Percentiles rank a stretch among this genome's conserved stretches.
Conservation (phyloP, 805 yeast species). For the Ogataea pignaliae region DNA sequence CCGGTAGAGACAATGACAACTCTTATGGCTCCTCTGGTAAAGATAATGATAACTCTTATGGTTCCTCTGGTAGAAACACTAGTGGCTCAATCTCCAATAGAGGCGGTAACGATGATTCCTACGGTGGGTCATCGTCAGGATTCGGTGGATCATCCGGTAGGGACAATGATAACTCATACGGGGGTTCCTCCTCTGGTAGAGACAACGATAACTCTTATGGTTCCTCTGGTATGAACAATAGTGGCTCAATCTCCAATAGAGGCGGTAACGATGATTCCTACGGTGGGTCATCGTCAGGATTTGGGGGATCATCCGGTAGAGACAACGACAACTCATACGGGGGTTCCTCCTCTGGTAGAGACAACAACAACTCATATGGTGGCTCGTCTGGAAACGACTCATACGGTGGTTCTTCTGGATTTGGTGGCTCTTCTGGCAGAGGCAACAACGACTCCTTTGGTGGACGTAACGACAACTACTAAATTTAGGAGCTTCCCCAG, state of each 20-base stretch:
- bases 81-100: constrained; percentile 23
- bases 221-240: constrained; percentile 11
- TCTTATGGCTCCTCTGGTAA: constrained; percentile 24
- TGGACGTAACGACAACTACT: constrained; percentile 21
- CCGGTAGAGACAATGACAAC: constrained; percentile 9
- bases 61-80: constrained; percentile 12
- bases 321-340: constrained; percentile 31
- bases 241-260: constrained; percentile 19
- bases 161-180: constrained; percentile 30
- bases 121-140: constrained; percentile 4
- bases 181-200: constrained; percentile 16
- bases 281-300: constrained; percentile 20
- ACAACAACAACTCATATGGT: constrained; percentile 27
- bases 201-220: constrained; percentile 28
- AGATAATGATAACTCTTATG: constrained; percentile 26
- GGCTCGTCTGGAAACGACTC: constrained; percentile 22
- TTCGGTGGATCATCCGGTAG: constrained; percentile 28
- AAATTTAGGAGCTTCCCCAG: no score
- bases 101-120: constrained; percentile 16
- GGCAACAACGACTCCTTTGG: constrained; percentile 27
- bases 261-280: constrained; percentile 22
- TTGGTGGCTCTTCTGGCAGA: constrained; percentile 8
- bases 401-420: constrained; percentile 27
- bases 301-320: constrained; percentile 28
- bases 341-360: constrained; percentile 13